Evolutionary conservation across 148 eudicot species (phyloP).

Genomic region (Amaranthus cruentus): DNA sequence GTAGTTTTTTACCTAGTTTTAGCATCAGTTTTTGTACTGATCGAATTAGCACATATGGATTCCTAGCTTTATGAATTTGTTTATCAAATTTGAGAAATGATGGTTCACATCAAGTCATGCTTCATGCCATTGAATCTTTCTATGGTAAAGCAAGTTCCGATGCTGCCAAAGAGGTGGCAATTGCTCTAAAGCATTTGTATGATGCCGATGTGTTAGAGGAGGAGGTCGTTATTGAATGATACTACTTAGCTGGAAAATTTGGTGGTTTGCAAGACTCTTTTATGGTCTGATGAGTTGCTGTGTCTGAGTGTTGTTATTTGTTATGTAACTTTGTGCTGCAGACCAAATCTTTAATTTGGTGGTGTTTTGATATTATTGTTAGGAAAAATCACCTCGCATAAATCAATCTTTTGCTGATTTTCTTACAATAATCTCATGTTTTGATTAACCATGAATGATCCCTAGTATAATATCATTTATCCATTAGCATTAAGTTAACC

Average conservation of each 20-base stretch:
- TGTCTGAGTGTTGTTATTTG: not conserved
- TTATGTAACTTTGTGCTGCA: not conserved
- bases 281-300: not conserved
- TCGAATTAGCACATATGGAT: too few relatives aligned
- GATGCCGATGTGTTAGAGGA: slow-evolving; percentile 70
- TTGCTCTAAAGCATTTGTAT: slow-evolving; percentile 58
- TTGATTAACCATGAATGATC: too few relatives aligned
- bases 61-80: too few relatives aligned
- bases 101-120: slow-evolving; percentile 45
- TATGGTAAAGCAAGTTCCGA: slow-evolving; percentile 46
- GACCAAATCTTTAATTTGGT: too few relatives aligned
- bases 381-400: not conserved
- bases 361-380: not conserved
- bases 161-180: slow-evolving; percentile 66
- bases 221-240: slow-evolving; percentile 57
- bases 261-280: too few relatives aligned
- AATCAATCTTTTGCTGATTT: too few relatives aligned
- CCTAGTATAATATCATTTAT: too few relatives aligned
- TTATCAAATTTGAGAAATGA: slow-evolving; percentile 11
- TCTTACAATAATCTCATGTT: too few relatives aligned
- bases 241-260: slow-evolving; percentile 4
- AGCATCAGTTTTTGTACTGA: too few relatives aligned
- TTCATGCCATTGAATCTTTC: slow-evolving; percentile 52
- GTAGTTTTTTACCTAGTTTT: too few relatives aligned
- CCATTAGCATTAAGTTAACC: too few relatives aligned